Evolutionary conservation across 371 early-diverging fungal genomes (phyloP).

Genomic region (Rhizopus microsporus): DNA sequence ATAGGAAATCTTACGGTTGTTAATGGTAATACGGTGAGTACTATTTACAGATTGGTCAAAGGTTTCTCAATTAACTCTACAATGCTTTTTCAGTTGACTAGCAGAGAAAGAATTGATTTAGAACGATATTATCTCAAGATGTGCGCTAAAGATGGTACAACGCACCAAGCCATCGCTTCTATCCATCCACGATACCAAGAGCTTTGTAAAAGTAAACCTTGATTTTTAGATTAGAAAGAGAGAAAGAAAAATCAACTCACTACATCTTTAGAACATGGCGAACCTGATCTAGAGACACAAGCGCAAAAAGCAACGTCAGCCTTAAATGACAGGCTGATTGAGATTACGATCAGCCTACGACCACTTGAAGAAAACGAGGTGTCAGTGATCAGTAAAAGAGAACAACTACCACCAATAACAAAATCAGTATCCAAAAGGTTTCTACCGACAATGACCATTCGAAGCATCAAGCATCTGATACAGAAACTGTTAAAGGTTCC

Average conservation of each 20-base stretch:
- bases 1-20: constrained; percentile 27
- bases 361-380: not conserved
- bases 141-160: constrained; percentile 41
- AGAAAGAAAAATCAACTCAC: not conserved
- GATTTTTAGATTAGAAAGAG: not conserved
- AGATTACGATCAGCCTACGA: constrained; percentile 27
- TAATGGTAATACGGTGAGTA: constrained; percentile 47
- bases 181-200: constrained; percentile 61
- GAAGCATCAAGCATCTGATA: constrained; percentile 43
- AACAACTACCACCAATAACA: constrained; percentile 21
- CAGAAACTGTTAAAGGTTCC: constrained; percentile 41
- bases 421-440: constrained; percentile 49
- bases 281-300: constrained; percentile 43
- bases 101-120: constrained; percentile 62
- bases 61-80: not conserved
- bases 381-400: constrained; percentile 7
- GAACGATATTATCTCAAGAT: constrained; percentile 76
- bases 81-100: constrained; percentile 34
- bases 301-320: constrained; percentile 44
- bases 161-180: constrained; percentile 35
- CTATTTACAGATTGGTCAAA: not conserved
- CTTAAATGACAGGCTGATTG: constrained; percentile 66
- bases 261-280: constrained; percentile 45
- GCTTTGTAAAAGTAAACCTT: constrained; percentile 49
- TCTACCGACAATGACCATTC: constrained; percentile 47